Percentiles rank a stretch among this genome's conserved stretches.
Conservation (phyloP, 139 green algal species). For the Monoraphidium neglectum region DNA sequence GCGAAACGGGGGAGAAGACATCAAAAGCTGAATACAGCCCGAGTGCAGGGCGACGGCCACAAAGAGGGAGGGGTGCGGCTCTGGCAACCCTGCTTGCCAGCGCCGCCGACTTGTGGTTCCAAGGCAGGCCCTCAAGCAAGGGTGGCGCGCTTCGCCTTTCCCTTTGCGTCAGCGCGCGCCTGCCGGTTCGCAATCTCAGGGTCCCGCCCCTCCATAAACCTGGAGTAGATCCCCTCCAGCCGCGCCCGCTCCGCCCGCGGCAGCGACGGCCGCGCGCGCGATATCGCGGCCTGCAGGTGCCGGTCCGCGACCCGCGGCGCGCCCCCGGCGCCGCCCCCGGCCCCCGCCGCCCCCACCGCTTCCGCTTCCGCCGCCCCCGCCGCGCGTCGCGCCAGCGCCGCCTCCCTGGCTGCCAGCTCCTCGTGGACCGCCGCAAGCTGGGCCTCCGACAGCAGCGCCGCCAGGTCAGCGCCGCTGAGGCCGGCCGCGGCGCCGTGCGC, state of each 20-base stretch:
- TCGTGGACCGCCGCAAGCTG: slow-evolving; percentile 83
- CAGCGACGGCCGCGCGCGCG: slow-evolving; percentile 60
- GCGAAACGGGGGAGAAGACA: too few relatives aligned
- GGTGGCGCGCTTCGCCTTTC: slow-evolving; percentile 56
- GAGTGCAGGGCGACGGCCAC: too few relatives aligned
- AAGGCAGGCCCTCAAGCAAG: slow-evolving; percentile 39
- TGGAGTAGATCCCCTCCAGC: slow-evolving; percentile 62
- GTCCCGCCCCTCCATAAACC: slow-evolving; percentile 54
- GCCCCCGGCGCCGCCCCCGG: background rate
- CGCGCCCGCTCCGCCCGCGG: slow-evolving; percentile 49
- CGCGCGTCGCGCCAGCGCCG: background rate
- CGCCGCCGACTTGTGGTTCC: too few relatives aligned
- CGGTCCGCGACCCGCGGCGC: slow-evolving; percentile 33
- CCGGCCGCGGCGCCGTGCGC: slow-evolving; percentile 29
- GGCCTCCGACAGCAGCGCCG: slow-evolving; percentile 77
- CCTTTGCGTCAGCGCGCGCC: slow-evolving; percentile 18
- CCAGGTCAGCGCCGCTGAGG: slow-evolving; percentile 80
- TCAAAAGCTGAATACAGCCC: too few relatives aligned
- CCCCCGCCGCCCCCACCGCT: background rate
- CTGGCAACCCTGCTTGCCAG: too few relatives aligned
- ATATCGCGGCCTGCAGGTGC: slow-evolving; percentile 60
- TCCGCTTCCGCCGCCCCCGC: background rate
- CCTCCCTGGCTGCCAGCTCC: slow-evolving; percentile 44
- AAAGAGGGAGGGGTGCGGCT: too few relatives aligned
- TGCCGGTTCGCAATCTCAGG: slow-evolving; percentile 25